phyloP scores from a whole-genome alignment of 352 stramenopile genomes.

The Phytophthora foliorum region DNA sequence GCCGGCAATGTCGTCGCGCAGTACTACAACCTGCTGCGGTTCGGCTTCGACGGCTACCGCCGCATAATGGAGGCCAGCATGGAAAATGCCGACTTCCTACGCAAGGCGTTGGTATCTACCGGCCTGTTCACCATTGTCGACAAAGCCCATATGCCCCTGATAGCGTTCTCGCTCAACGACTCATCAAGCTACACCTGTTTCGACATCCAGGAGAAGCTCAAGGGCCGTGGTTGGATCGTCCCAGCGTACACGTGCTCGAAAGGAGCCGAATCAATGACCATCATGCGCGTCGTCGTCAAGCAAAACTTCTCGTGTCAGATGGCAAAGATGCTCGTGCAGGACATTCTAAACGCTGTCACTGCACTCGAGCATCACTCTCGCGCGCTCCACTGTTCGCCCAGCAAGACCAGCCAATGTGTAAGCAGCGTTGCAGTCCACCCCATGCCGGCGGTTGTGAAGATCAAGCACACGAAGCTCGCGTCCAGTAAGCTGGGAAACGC shows the following conservation, averaged over 20 bases:
- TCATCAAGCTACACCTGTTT: conserved; percentile 79
- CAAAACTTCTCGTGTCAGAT: conserved; percentile 88
- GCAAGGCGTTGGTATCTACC: conserved; percentile 64
- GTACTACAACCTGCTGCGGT: conserved; percentile 34
- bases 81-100: conserved; percentile 81
- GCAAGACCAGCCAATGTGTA: conserved; percentile 57
- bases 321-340: conserved; percentile 82
- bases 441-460: conserved; percentile 51
- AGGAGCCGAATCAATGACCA: conserved; percentile 75
- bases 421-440: conserved; percentile 51
- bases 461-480: conserved; percentile 62
- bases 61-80: conserved; percentile 90
- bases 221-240: conserved; percentile 82
- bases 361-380: conserved; percentile 70
- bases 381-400: conserved; percentile 56
- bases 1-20: conserved; percentile 56
- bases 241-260: conserved; percentile 85
- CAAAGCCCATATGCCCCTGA: conserved; percentile 88
- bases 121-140: conserved; percentile 86
- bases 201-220: conserved; percentile 88
- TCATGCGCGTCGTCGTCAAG: conserved; percentile 90
- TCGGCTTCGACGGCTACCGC: conserved; percentile 56
- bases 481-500: conserved; percentile 11
- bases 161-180: conserved; percentile 82
- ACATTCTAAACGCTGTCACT: conserved; percentile 81